Base-by-base conservation (phyloP, 2,329 filamentous ascomycete species). In the Cordyceps tenuipes region DNA sequence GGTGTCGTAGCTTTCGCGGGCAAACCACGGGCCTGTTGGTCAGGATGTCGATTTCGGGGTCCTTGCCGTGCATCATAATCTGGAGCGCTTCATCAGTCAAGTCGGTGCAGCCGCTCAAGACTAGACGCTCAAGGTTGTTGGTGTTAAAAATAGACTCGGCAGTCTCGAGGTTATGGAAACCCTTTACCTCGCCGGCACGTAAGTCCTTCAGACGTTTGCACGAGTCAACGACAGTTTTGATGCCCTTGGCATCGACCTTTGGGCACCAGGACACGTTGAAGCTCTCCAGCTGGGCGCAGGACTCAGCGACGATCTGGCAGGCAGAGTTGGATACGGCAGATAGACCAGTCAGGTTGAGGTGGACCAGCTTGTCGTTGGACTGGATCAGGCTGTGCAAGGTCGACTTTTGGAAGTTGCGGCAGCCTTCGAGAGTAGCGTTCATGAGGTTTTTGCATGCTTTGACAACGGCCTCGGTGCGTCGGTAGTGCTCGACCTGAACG, bases 261-360 rank as follows among this genome's bases (percentile, higher is more conserved):
- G 86, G 86, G 75, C 94, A 99, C 91, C 93, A 97, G 0, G 91
- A 96, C 21, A 97, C 83, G 67, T 97, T 95, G 64, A 97, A 81
- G 59, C 83, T 81, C 72, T 96, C 87, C n/a, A 99, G 78, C 53
- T 87, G 85, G 1, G 87, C 85, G 67, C 93, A 97, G 44, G 87
- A 87, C 57, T 88, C 80, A 0, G 90, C 87, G 62, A 99, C 88
- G 62, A 95, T 90, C 68, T 87, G 90, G 83, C 95, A 92, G 0
- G 90, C 89, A 23, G 84, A 83, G 69, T 96, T 96, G 34, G 87
- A 91, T 15, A 92, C 89, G 13, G 87, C 86, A 2, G 84, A 78
- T 63, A 97, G 79, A 0, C 91, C 92, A 1, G 90, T 90, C 43
- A 99, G 76, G 68, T 97, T 97, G 66, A 97, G 80, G 67, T 91